A percentile compares a stretch with the other conserved stretches of the same genome.
These are phyloP conservation scores for Diplodia mutila DNA, from an alignment of 2,329 filamentous ascomycete species.

Conservation along the genomic window DNA sequence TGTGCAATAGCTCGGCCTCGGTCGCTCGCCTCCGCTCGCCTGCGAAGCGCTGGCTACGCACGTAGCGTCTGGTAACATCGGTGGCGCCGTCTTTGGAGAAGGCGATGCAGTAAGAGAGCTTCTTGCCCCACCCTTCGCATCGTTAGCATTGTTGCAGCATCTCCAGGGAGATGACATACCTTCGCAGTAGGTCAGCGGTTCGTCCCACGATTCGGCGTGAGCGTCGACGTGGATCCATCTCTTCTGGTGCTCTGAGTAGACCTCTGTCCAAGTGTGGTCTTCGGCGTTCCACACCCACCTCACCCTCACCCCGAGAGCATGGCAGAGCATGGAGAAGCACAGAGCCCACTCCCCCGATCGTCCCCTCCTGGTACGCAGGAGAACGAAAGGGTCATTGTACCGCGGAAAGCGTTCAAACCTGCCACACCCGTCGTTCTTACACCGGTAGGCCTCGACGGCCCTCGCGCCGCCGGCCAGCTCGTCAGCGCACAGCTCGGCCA, in stretches of 20 bases:
- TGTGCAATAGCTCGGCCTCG: slow-evolving; percentile 87
- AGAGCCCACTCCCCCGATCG: slow-evolving; percentile 96
- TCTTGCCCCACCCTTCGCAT: slow-evolving; percentile 78
- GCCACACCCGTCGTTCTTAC: slow-evolving; percentile 74
- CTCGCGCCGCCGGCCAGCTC: slow-evolving; percentile 86
- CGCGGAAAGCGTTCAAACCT: slow-evolving; percentile 87
- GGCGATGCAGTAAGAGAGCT: slow-evolving; percentile 94
- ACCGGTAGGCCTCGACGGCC: slow-evolving; percentile 87
- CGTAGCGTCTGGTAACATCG: slow-evolving; percentile 67
- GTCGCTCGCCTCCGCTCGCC: slow-evolving; percentile 75
- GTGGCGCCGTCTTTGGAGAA: slow-evolving; percentile 86
- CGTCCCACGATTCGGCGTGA: slow-evolving; percentile 94
- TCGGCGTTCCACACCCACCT: slow-evolving; percentile 98
- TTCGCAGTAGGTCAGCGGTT: slow-evolving; percentile 86
- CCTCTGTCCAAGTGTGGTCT: slow-evolving; percentile 96
- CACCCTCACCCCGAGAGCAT: slow-evolving; percentile 85
- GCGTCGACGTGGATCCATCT: slow-evolving; percentile 95
- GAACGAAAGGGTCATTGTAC: slow-evolving; percentile 91
- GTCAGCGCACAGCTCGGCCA: slow-evolving; percentile 82
- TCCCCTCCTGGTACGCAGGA: slow-evolving; percentile 83
- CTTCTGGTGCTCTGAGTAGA: slow-evolving; percentile 90
- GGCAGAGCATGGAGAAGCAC: slow-evolving; percentile 97
- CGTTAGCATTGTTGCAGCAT: slow-evolving; percentile 26
- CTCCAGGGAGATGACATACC: slow-evolving; percentile 52
- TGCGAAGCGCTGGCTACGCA: slow-evolving; percentile 70